Base-by-base conservation (phyloP, 2,329 filamentous ascomycete species). In the Stagonosporopsis vannaccii region DNA sequence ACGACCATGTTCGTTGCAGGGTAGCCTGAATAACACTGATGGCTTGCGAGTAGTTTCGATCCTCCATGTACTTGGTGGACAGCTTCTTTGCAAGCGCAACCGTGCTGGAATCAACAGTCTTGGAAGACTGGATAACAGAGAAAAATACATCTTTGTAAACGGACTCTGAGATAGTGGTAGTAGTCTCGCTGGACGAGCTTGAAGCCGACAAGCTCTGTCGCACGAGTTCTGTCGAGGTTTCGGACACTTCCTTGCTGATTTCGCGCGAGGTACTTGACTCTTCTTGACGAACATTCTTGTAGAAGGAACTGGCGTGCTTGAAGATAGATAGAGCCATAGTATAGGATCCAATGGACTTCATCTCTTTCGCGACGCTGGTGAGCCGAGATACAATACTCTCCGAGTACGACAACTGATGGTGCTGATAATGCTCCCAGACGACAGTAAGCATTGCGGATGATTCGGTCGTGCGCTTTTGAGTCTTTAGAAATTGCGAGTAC, bases 371-470 rank as follows among this genome's bases (percentile, higher is more conserved):
- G 36, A 81, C 73, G 49, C 77, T 73, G 7, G 73, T 60, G 61
- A 77, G 53, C 61, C 73, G 35, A 66, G 60, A 56, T 11, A 73
- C 60, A 30, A 75, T 71, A 11, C 68, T 73, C 54, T 80, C 77
- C 0, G 78, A 75, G 23, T 77, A 70, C 4, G 75, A 70, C 13
- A 75, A 63, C 50, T 76, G 78, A 40, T 76, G 77, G 40, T 79
- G 75, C 51, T 80, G 75, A 58, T 83, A 82, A 59, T 84, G 81
- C 47, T 81, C 75, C 78, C 80, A 82, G 19, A 81, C 67, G 9
- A 77, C 78, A 2, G 74, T 76, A 4, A 83, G 71, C 4, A 84
- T 69, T 3, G 80, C 76, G 2, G 78, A 77, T 0, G 79, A 75
- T 57, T 84, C 81, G 0, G 70, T 69, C 13, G 74, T 72, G 3